These are phyloP conservation scores for Penicillium turbatum DNA, from an alignment of 495 filamentous ascomycete species.

Conservation along the genomic window DNA sequence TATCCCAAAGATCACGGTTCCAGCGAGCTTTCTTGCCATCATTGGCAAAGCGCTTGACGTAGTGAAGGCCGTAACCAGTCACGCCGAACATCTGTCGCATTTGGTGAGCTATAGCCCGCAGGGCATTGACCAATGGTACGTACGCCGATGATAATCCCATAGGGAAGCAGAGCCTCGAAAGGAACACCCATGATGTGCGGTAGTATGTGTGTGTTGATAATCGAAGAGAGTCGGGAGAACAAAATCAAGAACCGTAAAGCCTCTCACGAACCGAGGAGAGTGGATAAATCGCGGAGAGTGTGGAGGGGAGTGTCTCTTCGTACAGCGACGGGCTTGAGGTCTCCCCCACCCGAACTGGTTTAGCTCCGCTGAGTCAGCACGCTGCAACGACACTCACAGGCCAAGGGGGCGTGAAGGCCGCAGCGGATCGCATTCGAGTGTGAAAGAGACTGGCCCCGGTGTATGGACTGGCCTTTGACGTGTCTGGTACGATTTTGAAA, in stretches of 20 bases:
- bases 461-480: slow-evolving; percentile 34
- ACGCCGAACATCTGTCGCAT: slow-evolving; percentile 79
- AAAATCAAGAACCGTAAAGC: slow-evolving; percentile 3
- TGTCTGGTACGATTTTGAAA: slow-evolving; percentile 28
- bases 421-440: slow-evolving; percentile 37
- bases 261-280: slow-evolving; percentile 9
- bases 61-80: slow-evolving; percentile 69
- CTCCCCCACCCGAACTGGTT: slow-evolving; percentile 33
- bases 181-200: slow-evolving; percentile 77
- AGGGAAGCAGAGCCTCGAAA: slow-evolving; percentile 92
- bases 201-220: neutral
- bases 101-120: slow-evolving; percentile 29
- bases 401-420: slow-evolving; percentile 32
- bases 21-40: slow-evolving; percentile 82
- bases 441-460: slow-evolving; percentile 24
- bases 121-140: slow-evolving; percentile 34
- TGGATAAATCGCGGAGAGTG: slow-evolving; percentile 16
- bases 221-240: neutral
- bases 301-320: slow-evolving; percentile 23
- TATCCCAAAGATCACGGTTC: slow-evolving; percentile 89
- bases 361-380: slow-evolving; percentile 46
- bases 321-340: slow-evolving; percentile 18
- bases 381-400: slow-evolving; percentile 42
- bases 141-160: slow-evolving; percentile 84
- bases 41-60: slow-evolving; percentile 73